Conservation (phyloP, 257 asterid species). For the Solanum corneliomulleri region DNA sequence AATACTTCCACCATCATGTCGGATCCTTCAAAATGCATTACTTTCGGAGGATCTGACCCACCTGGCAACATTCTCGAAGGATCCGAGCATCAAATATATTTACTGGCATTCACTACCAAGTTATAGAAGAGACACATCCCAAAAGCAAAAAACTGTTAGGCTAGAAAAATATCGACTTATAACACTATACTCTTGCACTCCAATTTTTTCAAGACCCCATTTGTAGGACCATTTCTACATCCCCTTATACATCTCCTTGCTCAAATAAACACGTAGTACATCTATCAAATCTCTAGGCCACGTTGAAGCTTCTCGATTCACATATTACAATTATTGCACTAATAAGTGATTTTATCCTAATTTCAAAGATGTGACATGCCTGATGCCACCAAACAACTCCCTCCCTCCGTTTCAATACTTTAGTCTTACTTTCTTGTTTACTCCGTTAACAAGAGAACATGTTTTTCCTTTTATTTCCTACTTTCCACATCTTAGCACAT, state of each 20-base stretch:
- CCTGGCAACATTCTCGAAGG: neutral
- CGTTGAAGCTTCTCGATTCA: neutral
- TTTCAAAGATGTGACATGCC: neutral
- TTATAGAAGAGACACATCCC: neutral
- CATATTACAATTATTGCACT: neutral
- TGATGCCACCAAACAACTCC: neutral
- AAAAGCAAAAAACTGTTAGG: neutral
- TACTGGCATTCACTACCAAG: neutral
- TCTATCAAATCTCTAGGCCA: neutral
- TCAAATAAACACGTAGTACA: neutral
- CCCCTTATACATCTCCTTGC: neutral
- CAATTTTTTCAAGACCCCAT: neutral
- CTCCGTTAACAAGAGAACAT: neutral
- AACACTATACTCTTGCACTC: neutral
- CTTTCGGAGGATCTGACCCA: neutral
- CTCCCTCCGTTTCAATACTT: neutral
- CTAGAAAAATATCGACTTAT: neutral
- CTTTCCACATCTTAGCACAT: neutral
- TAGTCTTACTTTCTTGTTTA: neutral
- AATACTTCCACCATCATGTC: neutral
- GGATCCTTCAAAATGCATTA: neutral
- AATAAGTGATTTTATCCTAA: neutral
- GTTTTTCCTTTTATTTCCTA: neutral
- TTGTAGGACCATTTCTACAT: neutral
- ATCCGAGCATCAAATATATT: neutral